Percentiles rank a stretch among this genome's conserved stretches.
These are phyloP conservation scores for Eutypa lata DNA, from an alignment of 2,329 filamentous ascomycete species.

Conservation along the genomic window DNA sequence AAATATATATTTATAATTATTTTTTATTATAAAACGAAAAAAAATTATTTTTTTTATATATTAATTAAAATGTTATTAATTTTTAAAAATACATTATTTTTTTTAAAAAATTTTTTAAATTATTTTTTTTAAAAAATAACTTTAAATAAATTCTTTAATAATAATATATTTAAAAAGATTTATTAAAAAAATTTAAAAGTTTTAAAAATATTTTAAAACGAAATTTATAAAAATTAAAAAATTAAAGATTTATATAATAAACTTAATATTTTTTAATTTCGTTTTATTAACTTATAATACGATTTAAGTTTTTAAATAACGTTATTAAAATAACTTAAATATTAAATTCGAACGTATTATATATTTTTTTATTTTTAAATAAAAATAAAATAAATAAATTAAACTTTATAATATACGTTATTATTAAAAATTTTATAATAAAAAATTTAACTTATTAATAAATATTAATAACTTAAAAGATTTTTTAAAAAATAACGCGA, in stretches of 20 bases:
- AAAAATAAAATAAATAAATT: not conserved
- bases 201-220: not conserved
- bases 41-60: not conserved
- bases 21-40: not conserved
- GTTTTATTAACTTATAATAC: no score
- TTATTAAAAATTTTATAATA: not conserved
- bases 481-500: not conserved
- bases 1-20: not conserved
- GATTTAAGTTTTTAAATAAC: not conserved
- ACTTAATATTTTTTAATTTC: no score
- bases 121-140: not conserved
- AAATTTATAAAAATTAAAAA: not conserved
- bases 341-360: not conserved
- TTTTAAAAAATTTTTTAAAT: not conserved
- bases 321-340: not conserved
- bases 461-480: not conserved
- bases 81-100: not conserved
- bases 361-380: not conserved
- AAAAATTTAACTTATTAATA: not conserved
- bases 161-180: no score
- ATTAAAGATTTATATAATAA: not conserved
- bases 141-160: not conserved
- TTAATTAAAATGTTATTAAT: not conserved
- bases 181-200: not conserved
- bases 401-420: no score